Base-by-base conservation (phyloP, 2,329 filamentous ascomycete genomes). In the Colletotrichum spinosum region DNA sequence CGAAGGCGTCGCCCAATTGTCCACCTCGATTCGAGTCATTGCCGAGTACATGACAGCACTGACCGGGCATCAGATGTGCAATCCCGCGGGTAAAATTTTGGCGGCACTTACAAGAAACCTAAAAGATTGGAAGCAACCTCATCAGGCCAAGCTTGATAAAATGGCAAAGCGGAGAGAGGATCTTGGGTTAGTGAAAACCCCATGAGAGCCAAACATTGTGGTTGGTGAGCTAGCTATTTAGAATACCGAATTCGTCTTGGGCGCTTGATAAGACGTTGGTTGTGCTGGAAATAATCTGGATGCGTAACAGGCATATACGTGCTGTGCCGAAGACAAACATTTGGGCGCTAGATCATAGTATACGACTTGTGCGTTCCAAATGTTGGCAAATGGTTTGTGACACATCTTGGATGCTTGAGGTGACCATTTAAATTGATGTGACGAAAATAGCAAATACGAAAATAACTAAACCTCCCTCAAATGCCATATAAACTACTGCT, bases 151-250 rank as follows among this genome's bases (percentile, higher is more conserved):
- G 7, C 10, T 61, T 1, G 38, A 51, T 0, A 55, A 46, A 2
- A 65, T 61, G 56, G 34, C 51, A 0, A 15, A 42, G 2, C 45
- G 56, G 2, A 17, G 50, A 4, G 17, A 41, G 1, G 55, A 60
- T 2, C 4, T 64, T 8, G 50, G 61, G 0, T 9, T 50, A 8
- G 15, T 54, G 2, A 39, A 2, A 6, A 2, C 12, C 1, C 4
- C 4, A 1, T 25, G 25, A 25, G 25, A 25, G 25, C 4, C 4
- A 1, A 4, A 1, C 25, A 3, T 25, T 4, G 25, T 25, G 25
- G 2, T 25, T 25, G 25, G 4, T 25, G 25, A 3, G 25, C 3
- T 4, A 25, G 25, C 25, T 25, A 25, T 1, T 25, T 4, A 25
- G 25, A 3, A 2, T 4, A 25, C 4, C 25, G 25, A 3, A 17